Evolutionary conservation across 768 basidiomycete species (phyloP).

Genomic region (Saitozyma sp.): DNA sequence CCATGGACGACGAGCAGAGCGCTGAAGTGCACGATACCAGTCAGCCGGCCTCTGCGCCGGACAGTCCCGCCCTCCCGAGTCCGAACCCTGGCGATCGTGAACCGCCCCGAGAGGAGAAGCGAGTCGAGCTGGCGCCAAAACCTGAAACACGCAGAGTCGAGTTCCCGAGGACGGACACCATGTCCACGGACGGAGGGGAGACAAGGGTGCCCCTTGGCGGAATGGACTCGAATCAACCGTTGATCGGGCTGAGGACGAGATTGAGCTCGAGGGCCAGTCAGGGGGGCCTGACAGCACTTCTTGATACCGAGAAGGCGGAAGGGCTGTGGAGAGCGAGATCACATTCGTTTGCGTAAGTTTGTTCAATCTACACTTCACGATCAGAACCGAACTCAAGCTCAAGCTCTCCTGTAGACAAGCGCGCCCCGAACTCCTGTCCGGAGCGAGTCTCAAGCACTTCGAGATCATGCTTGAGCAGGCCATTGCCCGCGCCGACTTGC

Average conservation of each 20-base stretch:
- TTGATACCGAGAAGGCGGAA: slow-evolving; percentile 39
- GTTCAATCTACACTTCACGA: no score
- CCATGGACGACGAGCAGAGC: slow-evolving; percentile 52
- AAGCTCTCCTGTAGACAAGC: slow-evolving; percentile 10
- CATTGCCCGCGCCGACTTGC: slow-evolving; percentile 76
- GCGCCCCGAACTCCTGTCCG: slow-evolving; percentile 66
- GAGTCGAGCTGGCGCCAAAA: slow-evolving; percentile 9
- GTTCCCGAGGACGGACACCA: slow-evolving; percentile 12
- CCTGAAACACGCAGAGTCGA: no score
- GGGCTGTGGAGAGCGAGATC: slow-evolving; percentile 73
- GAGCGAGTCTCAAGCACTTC: slow-evolving; percentile 83
- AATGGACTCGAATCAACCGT: slow-evolving; percentile 31
- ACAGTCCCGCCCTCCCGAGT: background rate
- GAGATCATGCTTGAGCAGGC: slow-evolving; percentile 89
- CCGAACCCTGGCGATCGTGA: slow-evolving; percentile 2
- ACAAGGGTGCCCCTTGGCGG: slow-evolving; percentile 6
- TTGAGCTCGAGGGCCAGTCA: slow-evolving; percentile 42
- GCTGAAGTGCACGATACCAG: slow-evolving; percentile 7
- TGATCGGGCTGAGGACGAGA: slow-evolving; percentile 38
- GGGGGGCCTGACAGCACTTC: slow-evolving; percentile 40
- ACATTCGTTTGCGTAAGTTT: slow-evolving; percentile 82
- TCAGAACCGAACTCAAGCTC: no score
- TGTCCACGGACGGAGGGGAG: slow-evolving; percentile 37
- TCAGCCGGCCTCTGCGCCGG: background rate
- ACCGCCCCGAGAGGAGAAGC: slow-evolving; percentile 2